Evolutionary conservation across 768 basidiomycete genomes (phyloP), one percentile per base, ranked within the genome.

Genomic region (Paxillus rubicundulus): DNA sequence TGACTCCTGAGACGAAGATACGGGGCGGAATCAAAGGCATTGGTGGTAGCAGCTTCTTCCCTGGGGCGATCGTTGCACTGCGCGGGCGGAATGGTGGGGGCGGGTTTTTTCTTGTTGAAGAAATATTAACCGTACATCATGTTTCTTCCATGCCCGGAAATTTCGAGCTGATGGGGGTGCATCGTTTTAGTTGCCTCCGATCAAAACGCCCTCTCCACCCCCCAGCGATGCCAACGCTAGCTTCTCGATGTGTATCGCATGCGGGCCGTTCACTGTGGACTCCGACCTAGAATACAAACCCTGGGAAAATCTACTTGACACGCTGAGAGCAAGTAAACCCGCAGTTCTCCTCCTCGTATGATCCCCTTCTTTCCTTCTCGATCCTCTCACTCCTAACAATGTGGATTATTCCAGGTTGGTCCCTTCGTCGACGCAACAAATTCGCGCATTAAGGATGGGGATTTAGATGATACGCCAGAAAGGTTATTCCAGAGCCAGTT

Each of bases 71-170:
- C 47, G 87, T 87, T 2, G 93, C 87, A 0, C 63, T 98, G 30
- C 89, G 84, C 55, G 97, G 97, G 0, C 82, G 80, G 66, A 98
- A 98, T 68, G 93, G 94, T 1, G 91, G 93, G 2, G 94, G 91
- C 5, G 88, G 85, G 3, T 84, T 84, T 73, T 98, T 98, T 64
- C 76, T 83, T 9, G 95, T 87, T 0, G 82, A 82, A 21, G 93
- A 98, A 61, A 74, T 96, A 9, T 68, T 97, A 34, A 72, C 84
- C 58, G 96, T 98, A 64, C 66, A 87, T 72, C 24, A 13, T 40
- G 5, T 9, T 32, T 6, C 21, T 2, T 16, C 13, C 45, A 24
- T 36, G 24, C 28, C 20, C 17, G 20, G 13, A 16, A 37, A 10
- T 28, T 4, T 20, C 16, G 44, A 24, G 46, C 12, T 8, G 40